These are phyloP conservation scores for Gracilaria gracilis DNA, from an alignment of 23 red algal genomes.

Conservation along the genomic window DNA sequence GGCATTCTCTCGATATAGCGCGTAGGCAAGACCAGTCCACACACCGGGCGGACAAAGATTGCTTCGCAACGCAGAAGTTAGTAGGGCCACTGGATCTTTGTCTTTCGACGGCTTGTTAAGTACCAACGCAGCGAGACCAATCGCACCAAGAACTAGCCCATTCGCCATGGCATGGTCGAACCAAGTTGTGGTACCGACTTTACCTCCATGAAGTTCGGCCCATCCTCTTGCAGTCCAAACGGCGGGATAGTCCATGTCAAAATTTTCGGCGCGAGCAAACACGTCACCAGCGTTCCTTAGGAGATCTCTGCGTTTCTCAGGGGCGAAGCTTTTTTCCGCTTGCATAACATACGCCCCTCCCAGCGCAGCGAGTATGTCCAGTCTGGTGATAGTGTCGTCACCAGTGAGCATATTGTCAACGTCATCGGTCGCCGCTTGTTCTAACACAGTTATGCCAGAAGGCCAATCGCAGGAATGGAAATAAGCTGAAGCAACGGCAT, in stretches of 20 bases:
- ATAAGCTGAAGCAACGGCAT: conserved; percentile 70
- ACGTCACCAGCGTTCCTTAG: conserved; percentile 58
- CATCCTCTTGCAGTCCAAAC: conserved; percentile 69
- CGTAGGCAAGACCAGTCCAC: conserved; percentile 75
- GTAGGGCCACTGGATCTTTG: conserved; percentile 55
- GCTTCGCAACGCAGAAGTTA: conserved; percentile 45
- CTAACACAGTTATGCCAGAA: conserved; percentile 53
- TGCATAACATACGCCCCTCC: conserved; percentile 63
- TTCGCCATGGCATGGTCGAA: conserved; percentile 71
- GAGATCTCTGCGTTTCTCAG: conserved; percentile 26
- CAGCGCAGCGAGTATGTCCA: conserved; percentile 67
- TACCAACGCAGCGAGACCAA: conserved; percentile 57
- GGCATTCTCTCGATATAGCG: conserved; percentile 27
- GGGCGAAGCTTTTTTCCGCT: conserved; percentile 32
- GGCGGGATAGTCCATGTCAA: conserved; percentile 60
- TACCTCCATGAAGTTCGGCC: conserved; percentile 61
- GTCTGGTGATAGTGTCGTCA: conserved; percentile 26
- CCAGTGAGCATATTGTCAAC: conserved; percentile 63
- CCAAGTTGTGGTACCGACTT: conserved; percentile 53
- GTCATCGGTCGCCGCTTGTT: conserved; percentile 57
- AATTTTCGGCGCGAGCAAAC: conserved; percentile 59
- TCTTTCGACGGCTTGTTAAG: conserved; percentile 16
- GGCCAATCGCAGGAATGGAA: conserved; percentile 30
- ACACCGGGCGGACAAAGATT: conserved; percentile 59
- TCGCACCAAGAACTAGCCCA: conserved; percentile 45